Evolutionary conservation across 352 stramenopile genomes (phyloP).

Genomic region (Globisporangium apiculatum): DNA sequence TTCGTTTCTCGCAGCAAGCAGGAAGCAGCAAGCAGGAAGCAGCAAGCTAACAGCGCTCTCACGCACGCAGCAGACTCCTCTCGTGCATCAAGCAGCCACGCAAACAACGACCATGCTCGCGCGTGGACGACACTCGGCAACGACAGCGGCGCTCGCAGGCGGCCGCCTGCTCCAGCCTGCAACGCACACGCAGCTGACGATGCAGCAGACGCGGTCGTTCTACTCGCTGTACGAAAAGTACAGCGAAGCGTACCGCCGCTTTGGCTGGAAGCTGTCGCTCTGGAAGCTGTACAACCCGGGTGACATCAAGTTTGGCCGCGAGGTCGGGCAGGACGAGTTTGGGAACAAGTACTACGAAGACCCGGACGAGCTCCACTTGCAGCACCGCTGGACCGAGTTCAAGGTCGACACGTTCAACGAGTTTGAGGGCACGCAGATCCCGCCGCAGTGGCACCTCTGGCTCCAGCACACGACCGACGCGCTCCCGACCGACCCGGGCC

Average conservation of each 20-base stretch:
- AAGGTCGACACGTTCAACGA: constrained; percentile 74
- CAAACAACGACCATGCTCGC: constrained; percentile 9
- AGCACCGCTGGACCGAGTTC: constrained; percentile 84
- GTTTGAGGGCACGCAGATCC: constrained; percentile 71
- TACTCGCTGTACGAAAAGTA: constrained; percentile 82
- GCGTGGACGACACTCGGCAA: constrained; percentile 6
- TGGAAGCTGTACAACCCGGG: constrained; percentile 88
- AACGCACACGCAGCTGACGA: not conserved
- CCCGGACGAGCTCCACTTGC: constrained; percentile 57
- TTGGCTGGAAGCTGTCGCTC: constrained; percentile 68
- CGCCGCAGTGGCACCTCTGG: constrained; percentile 82
- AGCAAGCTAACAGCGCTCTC: not conserved
- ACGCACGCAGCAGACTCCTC: too few species aligned
- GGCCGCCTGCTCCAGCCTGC: constrained; percentile 16
- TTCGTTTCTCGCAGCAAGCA: not conserved
- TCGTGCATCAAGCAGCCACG: not conserved
- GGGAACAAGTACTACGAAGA: constrained; percentile 87
- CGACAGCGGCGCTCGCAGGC: constrained; percentile 24
- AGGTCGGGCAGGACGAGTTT: constrained; percentile 76
- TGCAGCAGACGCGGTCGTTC: constrained; percentile 58
- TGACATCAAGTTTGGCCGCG: constrained; percentile 84
- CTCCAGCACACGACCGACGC: constrained; percentile 79
- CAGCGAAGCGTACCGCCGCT: constrained; percentile 70
- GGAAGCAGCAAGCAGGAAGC: not conserved
- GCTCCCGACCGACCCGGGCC: constrained; percentile 39